A percentile compares a stretch with the other conserved stretches of the same genome.
phyloP scores from a whole-genome alignment of 2,329 filamentous ascomycete species.

The Bipolaris cookei region DNA sequence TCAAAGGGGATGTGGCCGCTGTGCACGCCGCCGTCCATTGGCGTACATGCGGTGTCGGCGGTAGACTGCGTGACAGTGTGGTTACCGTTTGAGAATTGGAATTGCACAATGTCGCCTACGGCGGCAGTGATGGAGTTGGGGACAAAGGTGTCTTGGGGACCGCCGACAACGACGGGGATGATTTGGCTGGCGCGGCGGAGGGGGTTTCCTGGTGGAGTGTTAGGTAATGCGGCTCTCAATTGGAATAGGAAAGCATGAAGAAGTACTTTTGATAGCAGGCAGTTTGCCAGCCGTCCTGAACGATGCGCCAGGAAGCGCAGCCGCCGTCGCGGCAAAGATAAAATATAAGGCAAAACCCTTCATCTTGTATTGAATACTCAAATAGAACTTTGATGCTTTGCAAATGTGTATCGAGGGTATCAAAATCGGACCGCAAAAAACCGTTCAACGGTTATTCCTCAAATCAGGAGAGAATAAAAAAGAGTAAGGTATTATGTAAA shows the following conservation, averaged over 20 bases:
- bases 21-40: slow-evolving; percentile 37
- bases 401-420: slow-evolving; percentile 4
- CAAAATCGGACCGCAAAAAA: slow-evolving; percentile 8
- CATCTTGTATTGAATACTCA: slow-evolving; percentile 19
- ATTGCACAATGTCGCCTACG: slow-evolving; percentile 40
- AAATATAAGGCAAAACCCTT: slow-evolving; percentile 22
- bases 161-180: slow-evolving; percentile 42
- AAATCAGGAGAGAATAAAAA: background rate
- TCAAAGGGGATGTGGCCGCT: slow-evolving; percentile 40
- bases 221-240: background rate
- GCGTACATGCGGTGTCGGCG: slow-evolving; percentile 33
- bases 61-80: slow-evolving; percentile 43
- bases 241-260: background rate
- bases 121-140: slow-evolving; percentile 38
- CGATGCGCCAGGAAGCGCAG: slow-evolving; percentile 22
- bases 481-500: slow-evolving; percentile 27
- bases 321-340: slow-evolving; percentile 18
- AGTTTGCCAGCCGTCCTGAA: slow-evolving; percentile 11
- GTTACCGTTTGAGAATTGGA: slow-evolving; percentile 43
- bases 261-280: slow-evolving; percentile 10
- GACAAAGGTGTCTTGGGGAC: slow-evolving; percentile 38
- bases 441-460: slow-evolving; percentile 34
- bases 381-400: background rate
- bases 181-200: slow-evolving; percentile 32
- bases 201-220: slow-evolving; percentile 20